Evolutionary conservation across 2,329 filamentous ascomycete species (phyloP).

Genomic region (Xylaria sp.): DNA sequence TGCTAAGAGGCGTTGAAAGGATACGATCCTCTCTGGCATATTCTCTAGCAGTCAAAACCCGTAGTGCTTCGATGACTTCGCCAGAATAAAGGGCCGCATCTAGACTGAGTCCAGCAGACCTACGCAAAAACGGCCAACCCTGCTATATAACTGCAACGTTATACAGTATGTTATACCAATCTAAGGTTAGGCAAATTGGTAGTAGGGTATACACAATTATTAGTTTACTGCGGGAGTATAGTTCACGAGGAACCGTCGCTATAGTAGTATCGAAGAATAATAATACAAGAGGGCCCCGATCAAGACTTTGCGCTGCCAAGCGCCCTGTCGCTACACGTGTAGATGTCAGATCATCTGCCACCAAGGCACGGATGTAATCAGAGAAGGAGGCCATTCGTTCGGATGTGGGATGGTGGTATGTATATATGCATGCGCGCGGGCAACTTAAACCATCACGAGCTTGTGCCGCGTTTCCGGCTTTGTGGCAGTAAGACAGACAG

Average conservation of each 20-base stretch:
- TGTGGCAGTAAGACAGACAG: conserved; percentile 8
- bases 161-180: neutral
- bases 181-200: neutral
- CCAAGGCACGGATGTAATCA: conserved; percentile 3
- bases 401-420: conserved; percentile 15
- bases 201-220: neutral
- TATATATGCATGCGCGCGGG: conserved; percentile 31
- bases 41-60: conserved; percentile 6
- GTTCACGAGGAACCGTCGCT: conserved; percentile 12
- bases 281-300: conserved; percentile 17
- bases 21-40: neutral
- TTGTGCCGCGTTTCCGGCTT: conserved; percentile 21
- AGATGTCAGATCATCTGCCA: conserved; percentile 15
- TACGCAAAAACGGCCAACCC: neutral
- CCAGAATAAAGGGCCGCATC: conserved; percentile 10
- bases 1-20: conserved; percentile 13
- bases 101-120: conserved; percentile 13
- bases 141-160: neutral
- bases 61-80: neutral
- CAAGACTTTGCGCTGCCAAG: conserved; percentile 24
- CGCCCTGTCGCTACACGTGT: neutral
- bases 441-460: conserved; percentile 10
- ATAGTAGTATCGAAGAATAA: conserved; percentile 22
- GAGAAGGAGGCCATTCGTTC: conserved; percentile 9
- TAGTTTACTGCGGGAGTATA: neutral